Evolutionary conservation across 306 rosid species (phyloP), one percentile per base, ranked within the genome.

Genomic region (Herpetospermum pedunculosum): DNA sequence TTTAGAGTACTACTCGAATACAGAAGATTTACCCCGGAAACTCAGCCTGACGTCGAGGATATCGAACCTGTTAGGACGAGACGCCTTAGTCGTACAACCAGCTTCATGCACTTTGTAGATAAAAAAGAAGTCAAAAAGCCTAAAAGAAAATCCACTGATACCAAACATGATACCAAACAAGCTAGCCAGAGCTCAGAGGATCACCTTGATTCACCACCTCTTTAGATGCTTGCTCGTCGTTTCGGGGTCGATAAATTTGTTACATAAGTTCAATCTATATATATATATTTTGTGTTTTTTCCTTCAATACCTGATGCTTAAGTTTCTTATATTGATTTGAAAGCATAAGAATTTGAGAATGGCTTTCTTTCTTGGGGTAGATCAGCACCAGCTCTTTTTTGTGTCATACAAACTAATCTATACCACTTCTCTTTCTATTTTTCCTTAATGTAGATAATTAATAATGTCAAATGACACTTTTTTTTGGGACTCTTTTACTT

Each of bases 91-190:
- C 72, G 79, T 47, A 43, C 84, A 30, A 23, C 62, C 2, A 88
- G 95, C 85, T 77, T 90, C 77, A 92, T 83, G 77, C 37, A 70
- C 48, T 65, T 92, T 84, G 90, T 87, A 73, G 96, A 90, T 78
- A 87, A 9, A 77, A 92, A 55, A 41, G 96, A 92, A 84, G 72
- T 90, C 64, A 90, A 87, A 77, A 85, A 75, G 34, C 84, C 82
- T 10, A 84, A 79, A 87, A 40, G 82, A 75, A 87, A 89, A 75
- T 70, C 34, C 16, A 80, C 52, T 13, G 88, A 80, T 34, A 21
- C n/a, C n/a, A 82, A 81, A 75, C 58, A 70, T 13, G 88, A 80
- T 34, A 21, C n/a, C n/a, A 82, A 81, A 75, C 58, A 70, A 38
- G 75, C 82, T 46, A 70, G 81, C 71, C 82, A 75, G 10, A 77